Base-by-base conservation (phyloP, 164 flowering plant species). In the Chloranthus sessilifolius region DNA sequence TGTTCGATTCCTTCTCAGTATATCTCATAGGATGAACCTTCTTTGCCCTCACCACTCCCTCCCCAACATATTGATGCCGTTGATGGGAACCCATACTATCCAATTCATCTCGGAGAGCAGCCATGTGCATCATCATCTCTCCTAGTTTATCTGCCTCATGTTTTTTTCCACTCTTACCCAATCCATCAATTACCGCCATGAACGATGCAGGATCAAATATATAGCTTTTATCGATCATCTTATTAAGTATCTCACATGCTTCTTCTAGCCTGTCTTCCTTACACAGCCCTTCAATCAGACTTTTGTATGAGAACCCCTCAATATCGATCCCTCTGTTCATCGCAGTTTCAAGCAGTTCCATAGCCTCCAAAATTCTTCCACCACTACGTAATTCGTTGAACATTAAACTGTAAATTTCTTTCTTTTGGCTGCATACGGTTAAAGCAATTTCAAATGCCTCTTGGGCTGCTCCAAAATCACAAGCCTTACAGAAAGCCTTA, bases 101-200 rank as follows among this genome's bases (percentile, higher is more conserved):
- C 46, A 49, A 22, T 38, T 49, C 41, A 14, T 58, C 55, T 31
- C 33, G 37, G 16, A 29, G 33, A 40, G 80, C 66, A 60, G 69
- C 75, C 86, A 92, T 74, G 50, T 72, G 82, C 81, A 86, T 69
- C 99, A 92, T 86, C 54, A 22, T 73, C 61, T 82, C 89, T 16
- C 89, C 71, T 43, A 88, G 77, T 58, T 76, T 71, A 71, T 86
- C 79, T 25, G 83, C 85, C 66, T 74, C 95, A 37, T 59, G 78
- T 40, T 82, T 88, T 37, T 69, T 77, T 51, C 97, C 95, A 28
- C n/a, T 61, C 54, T 71, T 79, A 41, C 74, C 69, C 31, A 88
- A 65, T 40, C 56, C 83, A 67, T 92, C 94, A 67, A 92, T 77
- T 45, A 92, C 94, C 19, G 87, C 84, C 82, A 92, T 74, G 59